Conservation (phyloP, 768 basidiomycete genomes). For the Trametes maxima region DNA sequence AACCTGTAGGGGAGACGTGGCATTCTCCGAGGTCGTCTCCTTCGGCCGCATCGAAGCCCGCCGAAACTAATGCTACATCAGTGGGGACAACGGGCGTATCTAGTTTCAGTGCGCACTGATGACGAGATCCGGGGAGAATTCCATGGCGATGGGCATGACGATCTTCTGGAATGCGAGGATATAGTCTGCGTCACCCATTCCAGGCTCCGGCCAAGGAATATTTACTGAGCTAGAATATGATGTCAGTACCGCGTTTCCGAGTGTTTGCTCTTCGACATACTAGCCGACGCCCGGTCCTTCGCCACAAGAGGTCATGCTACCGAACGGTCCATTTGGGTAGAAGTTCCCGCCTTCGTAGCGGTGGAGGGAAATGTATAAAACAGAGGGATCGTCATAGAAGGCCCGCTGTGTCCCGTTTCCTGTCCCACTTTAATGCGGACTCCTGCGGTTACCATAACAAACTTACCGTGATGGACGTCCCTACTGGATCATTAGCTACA, state of each 20-base stretch:
- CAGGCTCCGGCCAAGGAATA: conserved; percentile 87
- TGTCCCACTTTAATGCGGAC: conserved; percentile 31
- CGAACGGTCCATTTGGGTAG: conserved; percentile 93
- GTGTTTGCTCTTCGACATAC: conserved; percentile 48
- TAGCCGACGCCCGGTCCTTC: conserved; percentile 82
- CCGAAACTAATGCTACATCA: conserved; percentile 67
- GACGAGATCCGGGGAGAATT: conserved; percentile 94
- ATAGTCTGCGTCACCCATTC: conserved; percentile 95
- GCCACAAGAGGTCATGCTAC: conserved; percentile 83
- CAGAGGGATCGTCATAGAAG: conserved; percentile 89
- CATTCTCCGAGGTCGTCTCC: conserved; percentile 94
- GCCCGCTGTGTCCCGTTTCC: conserved; percentile 98
- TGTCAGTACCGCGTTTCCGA: neutral
- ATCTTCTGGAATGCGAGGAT: conserved; percentile 95
- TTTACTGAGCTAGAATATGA: conserved; percentile 76
- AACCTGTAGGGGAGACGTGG: conserved; percentile 87
- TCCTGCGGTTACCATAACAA: neutral
- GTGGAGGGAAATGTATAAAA: conserved; percentile 94
- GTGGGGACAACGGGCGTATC: neutral
- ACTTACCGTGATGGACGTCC: conserved; percentile 92
- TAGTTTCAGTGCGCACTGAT: conserved; percentile 65
- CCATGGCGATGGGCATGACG: conserved; percentile 95
- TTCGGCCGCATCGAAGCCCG: conserved; percentile 95
- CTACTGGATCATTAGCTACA: conserved; percentile 40
- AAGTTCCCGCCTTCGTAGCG: conserved; percentile 90